phyloP scores from a whole-genome alignment of 1,284 basidiomycete genomes.

The Rhodotorula glutinis region DNA sequence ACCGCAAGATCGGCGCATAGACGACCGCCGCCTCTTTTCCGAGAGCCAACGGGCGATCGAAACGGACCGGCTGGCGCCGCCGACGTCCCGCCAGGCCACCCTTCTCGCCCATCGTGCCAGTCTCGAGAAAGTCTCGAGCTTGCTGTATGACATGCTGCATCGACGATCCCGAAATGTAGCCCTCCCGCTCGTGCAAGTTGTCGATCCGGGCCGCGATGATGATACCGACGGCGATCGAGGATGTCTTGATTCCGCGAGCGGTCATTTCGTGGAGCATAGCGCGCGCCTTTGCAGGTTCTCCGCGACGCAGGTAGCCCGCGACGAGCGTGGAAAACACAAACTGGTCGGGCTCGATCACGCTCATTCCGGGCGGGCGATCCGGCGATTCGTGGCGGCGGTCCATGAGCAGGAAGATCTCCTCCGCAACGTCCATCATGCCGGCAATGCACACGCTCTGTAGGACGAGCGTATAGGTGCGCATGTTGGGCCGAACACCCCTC shows the following conservation, averaged over 20 bases:
- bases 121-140: conserved; percentile 30
- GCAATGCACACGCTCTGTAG: conserved; percentile 81
- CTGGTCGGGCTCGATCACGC: conserved; percentile 45
- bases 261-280: conserved; percentile 73
- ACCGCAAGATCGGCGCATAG: conserved; percentile 63
- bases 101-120: background rate
- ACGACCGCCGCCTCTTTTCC: conserved; percentile 47
- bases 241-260: conserved; percentile 64
- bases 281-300: conserved; percentile 61
- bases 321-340: conserved; percentile 82
- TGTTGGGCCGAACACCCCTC: conserved; percentile 59
- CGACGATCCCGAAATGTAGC: conserved; percentile 44
- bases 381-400: conserved; percentile 45
- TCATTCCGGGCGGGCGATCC: conserved; percentile 12
- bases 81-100: background rate
- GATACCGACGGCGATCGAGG: conserved; percentile 66
- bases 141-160: conserved; percentile 39
- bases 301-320: conserved; percentile 65
- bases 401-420: conserved; percentile 67
- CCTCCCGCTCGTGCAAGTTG: background rate
- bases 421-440: conserved; percentile 64
- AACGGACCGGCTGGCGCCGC: conserved; percentile 44
- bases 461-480: conserved; percentile 68
- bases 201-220: conserved; percentile 63
- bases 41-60: conserved; percentile 41